These are phyloP conservation scores for Leptodontidium sp. DNA, from an alignment of 2,329 filamentous ascomycete genomes.

Conservation along the genomic window DNA sequence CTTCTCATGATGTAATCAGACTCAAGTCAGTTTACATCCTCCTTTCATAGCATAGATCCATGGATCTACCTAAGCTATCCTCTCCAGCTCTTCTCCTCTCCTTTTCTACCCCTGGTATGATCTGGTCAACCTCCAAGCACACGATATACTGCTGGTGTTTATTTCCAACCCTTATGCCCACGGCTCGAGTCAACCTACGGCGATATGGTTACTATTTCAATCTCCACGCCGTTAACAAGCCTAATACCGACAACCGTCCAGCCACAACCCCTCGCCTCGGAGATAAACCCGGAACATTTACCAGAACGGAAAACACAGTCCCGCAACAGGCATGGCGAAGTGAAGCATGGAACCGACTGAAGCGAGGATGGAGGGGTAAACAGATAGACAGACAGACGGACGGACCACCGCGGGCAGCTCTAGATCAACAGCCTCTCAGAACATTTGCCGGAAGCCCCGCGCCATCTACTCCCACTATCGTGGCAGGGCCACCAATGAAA, in stretches of 20 bases:
- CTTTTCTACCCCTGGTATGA: no score
- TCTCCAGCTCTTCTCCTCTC: no score
- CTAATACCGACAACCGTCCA: not conserved
- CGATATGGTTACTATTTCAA: not conserved
- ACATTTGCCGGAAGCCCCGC: not conserved
- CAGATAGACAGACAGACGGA: not conserved
- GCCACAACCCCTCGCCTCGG: not conserved
- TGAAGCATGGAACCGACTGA: not conserved
- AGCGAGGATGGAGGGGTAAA: not conserved
- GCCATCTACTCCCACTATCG: not conserved
- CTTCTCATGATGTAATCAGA: no score
- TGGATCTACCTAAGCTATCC: no score
- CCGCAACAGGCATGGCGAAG: not conserved
- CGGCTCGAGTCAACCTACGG: no score
- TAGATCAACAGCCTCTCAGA: not conserved
- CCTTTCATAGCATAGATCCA: no score
- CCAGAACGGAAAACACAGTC: not conserved
- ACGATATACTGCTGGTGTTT: no score
- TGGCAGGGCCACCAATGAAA: constrained; percentile 9
- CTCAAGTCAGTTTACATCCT: no score
- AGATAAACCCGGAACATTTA: not conserved
- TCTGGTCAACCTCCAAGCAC: no score
- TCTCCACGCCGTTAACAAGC: not conserved
- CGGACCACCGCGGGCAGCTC: not conserved
- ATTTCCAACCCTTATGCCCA: no score